Base-by-base conservation (phyloP, 2,329 filamentous ascomycete genomes). In the Eutypa lata region DNA sequence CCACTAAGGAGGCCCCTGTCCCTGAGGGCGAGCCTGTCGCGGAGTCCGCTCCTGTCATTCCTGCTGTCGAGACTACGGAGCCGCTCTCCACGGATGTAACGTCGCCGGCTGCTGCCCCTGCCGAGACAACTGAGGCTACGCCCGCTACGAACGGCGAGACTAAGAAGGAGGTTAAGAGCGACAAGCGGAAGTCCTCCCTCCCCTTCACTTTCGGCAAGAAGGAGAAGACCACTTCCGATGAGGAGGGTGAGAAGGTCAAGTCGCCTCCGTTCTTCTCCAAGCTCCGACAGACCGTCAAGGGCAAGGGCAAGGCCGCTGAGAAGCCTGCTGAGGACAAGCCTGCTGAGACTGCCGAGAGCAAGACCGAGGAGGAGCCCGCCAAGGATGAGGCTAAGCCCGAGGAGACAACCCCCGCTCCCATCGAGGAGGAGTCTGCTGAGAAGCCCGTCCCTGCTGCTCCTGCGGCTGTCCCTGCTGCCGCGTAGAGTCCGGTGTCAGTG, bases 111-210 rank as follows among this genome's bases (percentile, higher is more conserved):
- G 73, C 72, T n/a, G 74, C 70, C 53, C 73, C 76, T 26, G 68
- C 74, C 38, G 78, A 82, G 69, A 72, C 72, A 21, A 71, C 74
- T 3, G 79, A 82, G 62, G 66, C 58, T 54, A 61, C 71, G 31
- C 75, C 76, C 55, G 73, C 71, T 54, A 73, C 73, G 61, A 77
- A 77, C 48, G 76, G 76, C 55, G 83, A 86, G 73, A 61, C 74
- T 52, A 83, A 83, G 71, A 83, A 84, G 73, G 81, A 83, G 57
- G 70, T 79, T 62, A 91, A 90, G 84, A 71, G 72, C 47, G 80
- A 83, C 73, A 96, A 95, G 89, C 89, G 91, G 72, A 85, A 86
- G 73, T 94, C 90, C 61, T 87, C 92, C 66, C 72, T 84, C 8
- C 80, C 80, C 47, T 95, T 95, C 74, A 84, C 84, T 64, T 86